These are phyloP conservation scores for Crotalaria pallida DNA, from an alignment of 306 rosid species.

Conservation along the genomic window DNA sequence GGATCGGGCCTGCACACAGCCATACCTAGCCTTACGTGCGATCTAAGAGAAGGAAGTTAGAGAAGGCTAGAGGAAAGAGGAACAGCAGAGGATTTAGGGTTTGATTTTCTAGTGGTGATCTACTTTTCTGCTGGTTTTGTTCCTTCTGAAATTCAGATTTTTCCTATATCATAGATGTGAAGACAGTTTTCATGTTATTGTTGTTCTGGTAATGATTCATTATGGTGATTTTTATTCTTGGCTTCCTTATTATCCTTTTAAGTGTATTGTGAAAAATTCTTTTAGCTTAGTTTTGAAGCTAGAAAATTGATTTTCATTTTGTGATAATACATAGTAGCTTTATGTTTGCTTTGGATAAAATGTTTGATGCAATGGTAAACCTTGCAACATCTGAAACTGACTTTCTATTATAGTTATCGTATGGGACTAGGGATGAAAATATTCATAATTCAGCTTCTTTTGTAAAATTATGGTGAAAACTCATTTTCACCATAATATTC, in stretches of 20 bases:
- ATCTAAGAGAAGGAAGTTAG: slow-evolving; percentile 74
- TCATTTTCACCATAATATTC: too few species aligned
- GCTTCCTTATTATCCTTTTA: background rate
- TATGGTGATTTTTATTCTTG: slow-evolving; percentile 3
- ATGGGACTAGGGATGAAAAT: too few species aligned
- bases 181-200: slow-evolving; percentile 7
- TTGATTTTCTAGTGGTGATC: slow-evolving; percentile 25
- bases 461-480: too few species aligned
- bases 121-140: background rate
- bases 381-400: background rate
- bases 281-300: slow-evolving; percentile 13
- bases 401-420: background rate
- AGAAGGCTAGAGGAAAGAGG: slow-evolving; percentile 77
- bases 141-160: slow-evolving; percentile 22
- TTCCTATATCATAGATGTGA: too few species aligned
- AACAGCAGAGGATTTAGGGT: slow-evolving; percentile 72
- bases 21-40: slow-evolving; percentile 71
- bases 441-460: too few species aligned
- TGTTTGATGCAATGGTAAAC: background rate
- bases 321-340: background rate
- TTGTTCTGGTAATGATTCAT: background rate
- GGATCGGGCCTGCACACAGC: too few species aligned
- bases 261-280: too few species aligned
- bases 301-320: background rate
- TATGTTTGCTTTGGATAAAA: background rate